phyloP scores from a whole-genome alignment of 2,329 filamentous ascomycete genomes.

The Neodidymelliopsis sp. region DNA sequence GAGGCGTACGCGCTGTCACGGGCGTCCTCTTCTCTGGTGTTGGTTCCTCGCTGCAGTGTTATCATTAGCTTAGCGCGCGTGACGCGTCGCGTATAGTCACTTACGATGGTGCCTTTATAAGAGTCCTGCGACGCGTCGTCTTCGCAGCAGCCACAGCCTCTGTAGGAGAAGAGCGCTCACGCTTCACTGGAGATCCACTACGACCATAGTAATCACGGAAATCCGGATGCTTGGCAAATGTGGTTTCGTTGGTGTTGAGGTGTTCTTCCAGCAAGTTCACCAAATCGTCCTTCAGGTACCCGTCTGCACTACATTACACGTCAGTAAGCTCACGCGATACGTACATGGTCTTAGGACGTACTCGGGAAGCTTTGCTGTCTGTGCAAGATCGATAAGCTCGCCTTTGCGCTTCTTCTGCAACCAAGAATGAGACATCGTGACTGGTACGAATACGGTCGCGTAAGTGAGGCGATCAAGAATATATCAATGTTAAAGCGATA shows the following conservation, averaged over 20 bases:
- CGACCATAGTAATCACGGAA: constrained; percentile 81
- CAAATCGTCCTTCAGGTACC: constrained; percentile 79
- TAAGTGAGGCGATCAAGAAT: constrained; percentile 55
- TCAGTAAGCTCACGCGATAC: constrained; percentile 16
- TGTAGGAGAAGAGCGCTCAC: constrained; percentile 46
- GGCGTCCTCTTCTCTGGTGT: constrained; percentile 53
- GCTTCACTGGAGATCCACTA: constrained; percentile 61
- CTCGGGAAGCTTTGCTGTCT: constrained; percentile 74
- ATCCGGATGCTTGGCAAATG: constrained; percentile 68
- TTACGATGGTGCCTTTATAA: constrained; percentile 45
- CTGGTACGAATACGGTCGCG: constrained; percentile 54
- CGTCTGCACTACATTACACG: constrained; percentile 65
- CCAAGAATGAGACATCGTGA: constrained; percentile 72
- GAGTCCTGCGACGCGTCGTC: constrained; percentile 43
- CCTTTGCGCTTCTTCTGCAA: constrained; percentile 82
- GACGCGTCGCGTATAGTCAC: constrained; percentile 36
- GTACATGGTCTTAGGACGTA: constrained; percentile 57
- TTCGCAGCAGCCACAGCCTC: constrained; percentile 46
- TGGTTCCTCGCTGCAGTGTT: constrained; percentile 47
- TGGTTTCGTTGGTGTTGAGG: constrained; percentile 67
- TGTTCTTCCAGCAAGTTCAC: constrained; percentile 57
- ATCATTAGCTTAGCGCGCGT: constrained; percentile 35
- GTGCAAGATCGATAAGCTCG: constrained; percentile 77
- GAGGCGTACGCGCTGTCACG: constrained; percentile 9
- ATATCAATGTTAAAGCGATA: constrained; percentile 23